phyloP scores from a whole-genome alignment of 257 asterid species.

The Solanum pimpinellifolium region DNA sequence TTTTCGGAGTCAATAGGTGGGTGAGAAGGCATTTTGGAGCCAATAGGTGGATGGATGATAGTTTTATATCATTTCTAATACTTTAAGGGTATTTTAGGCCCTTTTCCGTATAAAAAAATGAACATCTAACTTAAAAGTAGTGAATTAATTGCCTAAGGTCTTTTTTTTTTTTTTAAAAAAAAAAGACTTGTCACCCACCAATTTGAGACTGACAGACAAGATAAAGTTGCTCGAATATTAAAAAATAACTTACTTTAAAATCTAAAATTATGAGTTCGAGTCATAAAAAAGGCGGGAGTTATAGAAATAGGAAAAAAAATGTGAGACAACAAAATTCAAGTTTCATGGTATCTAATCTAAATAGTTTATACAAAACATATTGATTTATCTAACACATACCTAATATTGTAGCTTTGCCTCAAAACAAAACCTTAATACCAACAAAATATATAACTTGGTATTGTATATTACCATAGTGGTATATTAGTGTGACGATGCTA shows the following conservation, averaged over 20 bases:
- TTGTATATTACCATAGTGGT: neutral
- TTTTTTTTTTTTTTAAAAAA: rapidly evolving
- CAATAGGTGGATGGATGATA: too few species aligned
- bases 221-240: neutral
- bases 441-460: neutral
- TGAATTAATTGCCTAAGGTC: neutral
- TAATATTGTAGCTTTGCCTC: neutral
- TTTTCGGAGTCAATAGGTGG: too few species aligned
- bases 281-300: too few species aligned
- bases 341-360: neutral
- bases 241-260: too few species aligned
- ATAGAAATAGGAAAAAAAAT: too few species aligned
- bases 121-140: too few species aligned
- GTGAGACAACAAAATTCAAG: neutral
- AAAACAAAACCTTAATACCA: neutral
- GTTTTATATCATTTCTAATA: too few species aligned
- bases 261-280: too few species aligned
- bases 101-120: too few species aligned
- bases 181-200: neutral
- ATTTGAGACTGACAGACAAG: neutral
- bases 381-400: neutral
- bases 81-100: too few species aligned
- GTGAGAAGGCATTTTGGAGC: too few species aligned
- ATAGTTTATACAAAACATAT: neutral
- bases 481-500: neutral